phyloP scores from a whole-genome alignment of 371 early-diverging fungal genomes.

The Polyrhizophydium stewartii region DNA sequence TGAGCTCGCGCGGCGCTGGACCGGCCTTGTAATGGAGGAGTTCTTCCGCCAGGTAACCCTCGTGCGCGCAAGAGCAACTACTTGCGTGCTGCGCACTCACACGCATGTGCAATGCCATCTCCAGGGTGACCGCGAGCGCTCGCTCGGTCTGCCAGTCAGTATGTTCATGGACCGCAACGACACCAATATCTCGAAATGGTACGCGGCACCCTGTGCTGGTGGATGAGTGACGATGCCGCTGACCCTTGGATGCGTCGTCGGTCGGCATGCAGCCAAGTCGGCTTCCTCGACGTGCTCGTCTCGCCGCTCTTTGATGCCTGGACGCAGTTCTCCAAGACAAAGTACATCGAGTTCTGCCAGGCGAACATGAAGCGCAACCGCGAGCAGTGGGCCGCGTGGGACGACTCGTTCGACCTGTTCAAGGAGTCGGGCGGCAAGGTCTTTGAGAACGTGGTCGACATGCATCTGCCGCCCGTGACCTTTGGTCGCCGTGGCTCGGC shows the following conservation, averaged over 20 bases:
- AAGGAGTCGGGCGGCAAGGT: not conserved
- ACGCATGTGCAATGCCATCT: not conserved
- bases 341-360: slow-evolving; percentile 31
- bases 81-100: not conserved
- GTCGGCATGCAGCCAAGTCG: slow-evolving; percentile 34
- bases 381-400: slow-evolving; percentile 22
- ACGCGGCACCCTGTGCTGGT: not conserved
- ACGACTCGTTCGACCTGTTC: slow-evolving; percentile 24
- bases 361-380: slow-evolving; percentile 35
- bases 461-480: too few relatives aligned
- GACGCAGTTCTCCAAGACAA: slow-evolving; percentile 35
- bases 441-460: too few relatives aligned
- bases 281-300: slow-evolving; percentile 52
- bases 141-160: slow-evolving; percentile 46
- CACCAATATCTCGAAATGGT: slow-evolving; percentile 45
- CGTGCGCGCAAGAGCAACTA: not conserved
- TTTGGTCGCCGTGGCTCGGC: too few relatives aligned
- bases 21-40: slow-evolving; percentile 46
- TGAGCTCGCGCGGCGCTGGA: slow-evolving; percentile 38
- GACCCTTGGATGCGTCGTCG: slow-evolving; percentile 1
- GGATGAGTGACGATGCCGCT: not conserved
- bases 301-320: slow-evolving; percentile 45
- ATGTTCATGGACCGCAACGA: slow-evolving; percentile 47
- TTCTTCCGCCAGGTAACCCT: slow-evolving; percentile 46
- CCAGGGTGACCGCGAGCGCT: slow-evolving; percentile 50